Base-by-base conservation (phyloP, 2,329 filamentous ascomycete genomes). In the Chrysosporium queenslandicum region DNA sequence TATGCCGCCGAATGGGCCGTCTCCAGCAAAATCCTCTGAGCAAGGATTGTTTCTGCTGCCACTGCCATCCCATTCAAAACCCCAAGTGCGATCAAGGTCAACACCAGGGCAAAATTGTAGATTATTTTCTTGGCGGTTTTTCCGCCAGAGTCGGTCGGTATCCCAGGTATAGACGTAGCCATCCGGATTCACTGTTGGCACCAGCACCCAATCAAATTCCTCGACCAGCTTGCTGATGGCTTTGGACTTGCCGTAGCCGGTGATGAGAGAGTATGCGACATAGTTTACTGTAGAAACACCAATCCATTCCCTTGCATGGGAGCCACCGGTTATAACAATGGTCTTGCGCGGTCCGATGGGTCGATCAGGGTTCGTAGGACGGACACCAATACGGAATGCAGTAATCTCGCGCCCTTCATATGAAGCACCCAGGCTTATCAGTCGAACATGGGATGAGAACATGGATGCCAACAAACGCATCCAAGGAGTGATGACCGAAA, bases 251-350 rank as follows among this genome's bases (percentile, higher is more conserved):
- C 86, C 86, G 66, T 91, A 94, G 3, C 82, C 80, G 0, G 86
- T 90, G 61, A 95, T 86, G 45, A 97, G 77, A 14, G 81, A 86
- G 79, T 92, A 95, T 8, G 91, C 88, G 27, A 95, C 73, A 62
- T 94, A 97, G 61, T 85, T 94, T 49, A 94, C 87, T 0, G 89
- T 94, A 62, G 85, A 92, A 0, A 85, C 89, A 43, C 88, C 87
- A 58, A 98, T 94, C 92, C 92, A 98, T 74, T 98, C 92, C 34
- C 92, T 81, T 2, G 90, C 91, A 67, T 97, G 92, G n/a, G 86
- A 77, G 46, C 91, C 91, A 50, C 88, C 92, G 3, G 83, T 83
- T 18, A 98, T 74, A 47, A 95, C 74, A 53, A 95, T 81, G 0
- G 87, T 91, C 66, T 87, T 87, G 46, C 86, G 80, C 4, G 74